Conservation (phyloP, 139 green algal genomes). For the Micromonas commoda region DNA sequence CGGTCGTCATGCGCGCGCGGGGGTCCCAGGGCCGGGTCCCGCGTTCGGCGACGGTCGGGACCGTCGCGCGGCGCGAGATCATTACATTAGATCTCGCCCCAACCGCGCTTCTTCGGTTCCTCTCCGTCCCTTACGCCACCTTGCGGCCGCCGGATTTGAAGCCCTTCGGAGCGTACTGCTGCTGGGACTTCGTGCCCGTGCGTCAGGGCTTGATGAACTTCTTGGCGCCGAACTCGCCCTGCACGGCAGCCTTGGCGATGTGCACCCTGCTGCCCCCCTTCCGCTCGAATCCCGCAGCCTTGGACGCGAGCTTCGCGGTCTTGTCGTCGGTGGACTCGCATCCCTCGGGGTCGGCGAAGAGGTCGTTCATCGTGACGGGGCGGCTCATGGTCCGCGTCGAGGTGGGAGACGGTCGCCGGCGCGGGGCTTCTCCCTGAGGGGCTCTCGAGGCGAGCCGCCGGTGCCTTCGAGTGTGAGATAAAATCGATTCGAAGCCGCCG, state of each 20-base stretch:
- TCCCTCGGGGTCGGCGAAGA: not conserved
- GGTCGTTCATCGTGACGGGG: not conserved
- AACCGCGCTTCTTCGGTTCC: not conserved
- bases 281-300: not conserved
- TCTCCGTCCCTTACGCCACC: not conserved
- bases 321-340: not conserved
- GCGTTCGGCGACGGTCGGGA: too few species aligned
- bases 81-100: not conserved
- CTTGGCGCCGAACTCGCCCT: not conserved
- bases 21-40: too few species aligned
- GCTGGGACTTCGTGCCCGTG: not conserved
- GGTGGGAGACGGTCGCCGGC: too few species aligned
- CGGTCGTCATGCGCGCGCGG: not conserved
- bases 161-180: not conserved
- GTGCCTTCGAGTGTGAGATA: too few species aligned
- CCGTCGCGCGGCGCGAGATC: too few species aligned
- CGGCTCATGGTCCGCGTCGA: too few species aligned
- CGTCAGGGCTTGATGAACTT: not conserved
- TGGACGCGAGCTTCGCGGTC: not conserved
- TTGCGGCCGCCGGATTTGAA: not conserved
- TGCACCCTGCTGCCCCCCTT: not conserved
- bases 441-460: too few species aligned
- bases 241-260: not conserved
- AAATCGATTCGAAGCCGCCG: too few species aligned
- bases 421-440: too few species aligned